Conservation (phyloP, 352 stramenopile genomes). For the Pythium aphanidermatum region DNA sequence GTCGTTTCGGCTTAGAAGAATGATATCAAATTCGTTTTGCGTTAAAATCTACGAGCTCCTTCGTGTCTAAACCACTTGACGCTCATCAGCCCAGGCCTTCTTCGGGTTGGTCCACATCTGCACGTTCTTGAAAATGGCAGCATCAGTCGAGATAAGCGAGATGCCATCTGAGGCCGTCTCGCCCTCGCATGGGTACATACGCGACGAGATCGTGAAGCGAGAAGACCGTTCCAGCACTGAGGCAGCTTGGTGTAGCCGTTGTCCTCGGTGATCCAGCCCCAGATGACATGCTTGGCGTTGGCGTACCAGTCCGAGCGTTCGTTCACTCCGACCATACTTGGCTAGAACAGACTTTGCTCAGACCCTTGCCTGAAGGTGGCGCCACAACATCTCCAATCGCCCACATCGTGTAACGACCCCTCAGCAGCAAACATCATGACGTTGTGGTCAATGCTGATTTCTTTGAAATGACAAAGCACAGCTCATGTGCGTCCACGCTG, state of each 20-base stretch:
- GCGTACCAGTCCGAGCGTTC: slow-evolving; percentile 66
- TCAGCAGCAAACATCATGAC: slow-evolving; percentile 62
- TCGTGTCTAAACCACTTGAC: too few relatives aligned
- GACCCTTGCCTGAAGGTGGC: slow-evolving; percentile 10
- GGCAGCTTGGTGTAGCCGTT: slow-evolving; percentile 40
- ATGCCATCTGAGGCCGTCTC: slow-evolving; percentile 49
- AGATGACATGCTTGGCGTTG: slow-evolving; percentile 54
- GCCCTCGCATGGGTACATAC: slow-evolving; percentile 53
- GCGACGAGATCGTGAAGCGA: slow-evolving; percentile 55
- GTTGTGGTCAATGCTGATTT: slow-evolving; percentile 50
- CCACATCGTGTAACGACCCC: slow-evolving; percentile 60
- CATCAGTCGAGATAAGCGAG: slow-evolving; percentile 33
- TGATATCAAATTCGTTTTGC: too few relatives aligned
- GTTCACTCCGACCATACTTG: slow-evolving; percentile 51
- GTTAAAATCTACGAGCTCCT: too few relatives aligned
- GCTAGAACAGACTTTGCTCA: slow-evolving; percentile 33
- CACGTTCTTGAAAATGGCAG: slow-evolving; percentile 51
- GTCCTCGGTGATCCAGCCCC: slow-evolving; percentile 61
- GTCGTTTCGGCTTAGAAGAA: too few relatives aligned
- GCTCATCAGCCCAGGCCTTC: slow-evolving; percentile 46
- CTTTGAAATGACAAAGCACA: too few relatives aligned
- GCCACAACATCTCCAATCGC: slow-evolving; percentile 32
- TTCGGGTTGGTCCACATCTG: slow-evolving; percentile 60
- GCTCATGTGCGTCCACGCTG: too few relatives aligned
- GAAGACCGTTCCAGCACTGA: slow-evolving; percentile 63